Evolutionary conservation across 2,329 filamentous ascomycete genomes (phyloP).

Genomic region (Trichoderma pleuroti): DNA sequence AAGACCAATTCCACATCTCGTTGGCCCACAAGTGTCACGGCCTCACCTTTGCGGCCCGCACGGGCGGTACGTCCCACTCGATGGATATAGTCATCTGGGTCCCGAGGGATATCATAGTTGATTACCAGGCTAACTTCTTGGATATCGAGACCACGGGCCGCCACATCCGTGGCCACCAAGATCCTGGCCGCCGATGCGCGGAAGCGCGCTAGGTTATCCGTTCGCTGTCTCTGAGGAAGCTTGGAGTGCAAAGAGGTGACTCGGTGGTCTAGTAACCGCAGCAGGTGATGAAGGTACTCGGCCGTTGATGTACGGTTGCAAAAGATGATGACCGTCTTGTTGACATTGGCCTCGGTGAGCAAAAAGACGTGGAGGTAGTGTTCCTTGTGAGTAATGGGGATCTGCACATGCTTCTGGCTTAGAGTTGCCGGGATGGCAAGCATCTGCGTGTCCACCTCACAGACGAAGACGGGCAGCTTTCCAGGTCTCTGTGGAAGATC

Average conservation of each 20-base stretch:
- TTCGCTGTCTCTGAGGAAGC: constrained; percentile 79
- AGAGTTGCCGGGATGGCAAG: constrained; percentile 78
- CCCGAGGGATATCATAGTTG: constrained; percentile 94
- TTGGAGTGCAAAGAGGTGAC: constrained; percentile 89
- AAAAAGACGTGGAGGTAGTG: constrained; percentile 91
- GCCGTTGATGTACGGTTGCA: constrained; percentile 89
- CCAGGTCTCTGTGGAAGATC: constrained; percentile 66
- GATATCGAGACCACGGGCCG: constrained; percentile 90
- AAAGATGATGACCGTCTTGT: constrained; percentile 85
- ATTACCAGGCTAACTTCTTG: constrained; percentile 85
- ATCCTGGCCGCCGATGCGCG: constrained; percentile 84
- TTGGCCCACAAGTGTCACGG: constrained; percentile 87
- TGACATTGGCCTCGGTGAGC: constrained; percentile 68
- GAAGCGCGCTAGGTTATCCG: constrained; percentile 86
- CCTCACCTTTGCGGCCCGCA: constrained; percentile 78
- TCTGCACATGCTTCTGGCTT: constrained; percentile 78
- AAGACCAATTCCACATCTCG: constrained; percentile 87
- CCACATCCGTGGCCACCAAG: constrained; percentile 92
- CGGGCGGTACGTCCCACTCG: constrained; percentile 91
- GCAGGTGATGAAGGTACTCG: constrained; percentile 80
- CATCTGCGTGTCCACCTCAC: constrained; percentile 74
- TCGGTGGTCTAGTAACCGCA: constrained; percentile 81
- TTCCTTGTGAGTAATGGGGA: constrained; percentile 89
- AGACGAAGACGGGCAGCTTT: constrained; percentile 78
- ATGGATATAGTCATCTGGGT: constrained; percentile 97